Conservation (phyloP, 106 monocot genomes). For the Hemerocallis citrina region DNA sequence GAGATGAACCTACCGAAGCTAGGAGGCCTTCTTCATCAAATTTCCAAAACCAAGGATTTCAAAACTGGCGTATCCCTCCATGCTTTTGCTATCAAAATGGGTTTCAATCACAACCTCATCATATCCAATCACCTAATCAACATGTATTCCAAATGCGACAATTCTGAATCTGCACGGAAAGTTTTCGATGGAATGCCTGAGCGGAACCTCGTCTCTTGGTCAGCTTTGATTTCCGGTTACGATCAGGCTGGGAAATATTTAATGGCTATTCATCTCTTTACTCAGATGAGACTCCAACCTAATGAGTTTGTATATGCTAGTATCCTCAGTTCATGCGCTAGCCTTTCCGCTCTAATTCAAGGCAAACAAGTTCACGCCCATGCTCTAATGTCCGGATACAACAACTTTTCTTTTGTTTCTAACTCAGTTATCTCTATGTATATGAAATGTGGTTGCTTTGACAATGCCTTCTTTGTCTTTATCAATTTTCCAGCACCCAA, state of each 20-base stretch:
- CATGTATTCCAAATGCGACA: constrained; percentile 45
- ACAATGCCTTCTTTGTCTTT: constrained; percentile 37
- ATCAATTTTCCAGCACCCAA: constrained; percentile 21
- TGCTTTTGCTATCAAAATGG: constrained; percentile 23
- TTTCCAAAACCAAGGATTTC: constrained; percentile 17
- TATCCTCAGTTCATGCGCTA: constrained; percentile 32
- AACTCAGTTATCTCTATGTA: constrained; percentile 68
- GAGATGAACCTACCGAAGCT: constrained; percentile 21
- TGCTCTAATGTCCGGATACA: constrained; percentile 28
- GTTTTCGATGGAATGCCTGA: constrained; percentile 34
- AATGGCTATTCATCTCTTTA: constrained; percentile 29
- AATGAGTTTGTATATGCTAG: constrained; percentile 60
- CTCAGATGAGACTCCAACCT: constrained; percentile 29
- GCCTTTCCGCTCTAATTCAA: constrained; percentile 13
- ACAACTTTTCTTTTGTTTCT: constrained; percentile 45
- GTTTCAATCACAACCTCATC: constrained; percentile 18
- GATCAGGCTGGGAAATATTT: constrained; percentile 25
- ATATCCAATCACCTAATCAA: constrained; percentile 58
- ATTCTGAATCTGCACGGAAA: constrained; percentile 19
- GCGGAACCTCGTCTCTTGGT: constrained; percentile 53
- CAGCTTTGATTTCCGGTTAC: constrained; percentile 41
- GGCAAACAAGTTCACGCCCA: constrained; percentile 48
- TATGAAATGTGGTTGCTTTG: constrained; percentile 41
- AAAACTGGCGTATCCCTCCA: constrained; percentile 26
- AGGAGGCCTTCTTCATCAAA: constrained; percentile 33